Conservation (phyloP, 768 basidiomycete species). For the Boletus speciosus region DNA sequence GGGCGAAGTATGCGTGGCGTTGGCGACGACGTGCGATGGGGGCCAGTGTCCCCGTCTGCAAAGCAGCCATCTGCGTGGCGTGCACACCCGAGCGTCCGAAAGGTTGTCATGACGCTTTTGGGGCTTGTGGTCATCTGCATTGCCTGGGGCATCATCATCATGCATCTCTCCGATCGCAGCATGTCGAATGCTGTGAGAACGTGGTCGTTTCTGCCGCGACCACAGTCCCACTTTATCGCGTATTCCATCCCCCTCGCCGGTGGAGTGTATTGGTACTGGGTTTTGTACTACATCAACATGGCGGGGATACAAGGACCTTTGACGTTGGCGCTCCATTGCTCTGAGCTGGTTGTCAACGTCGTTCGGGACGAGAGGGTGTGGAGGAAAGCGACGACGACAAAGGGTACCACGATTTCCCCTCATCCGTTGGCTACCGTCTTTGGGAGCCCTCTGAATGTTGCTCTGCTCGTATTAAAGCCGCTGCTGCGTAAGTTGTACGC, state of each 20-base stretch:
- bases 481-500: conserved; percentile 24
- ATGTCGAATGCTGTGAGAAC: conserved; percentile 1
- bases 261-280: conserved; percentile 23
- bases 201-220: conserved; percentile 29
- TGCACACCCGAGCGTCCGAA: conserved; percentile 23
- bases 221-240: conserved; percentile 14
- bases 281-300: conserved; percentile 24
- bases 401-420: conserved; percentile 15
- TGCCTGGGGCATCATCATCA: conserved; percentile 21
- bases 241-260: conserved; percentile 22
- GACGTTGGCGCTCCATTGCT: conserved; percentile 28
- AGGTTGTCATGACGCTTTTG: conserved; percentile 23
- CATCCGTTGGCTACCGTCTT: conserved; percentile 24
- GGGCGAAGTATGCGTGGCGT: conserved; percentile 29
- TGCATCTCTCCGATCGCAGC: conserved; percentile 3
- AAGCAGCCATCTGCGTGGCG: conserved; percentile 29
- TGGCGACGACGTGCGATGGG: not conserved
- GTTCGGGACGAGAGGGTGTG: conserved; percentile 28
- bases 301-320: conserved; percentile 26
- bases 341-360: conserved; percentile 28
- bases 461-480: conserved; percentile 21
- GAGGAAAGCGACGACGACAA: conserved; percentile 19
- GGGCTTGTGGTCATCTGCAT: conserved; percentile 18
- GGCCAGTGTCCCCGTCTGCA: conserved; percentile 12
- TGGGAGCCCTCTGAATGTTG: conserved; percentile 14